These are phyloP conservation scores for Populus davidiana DNA, from an alignment of 345 rosid species.

Conservation along the genomic window DNA sequence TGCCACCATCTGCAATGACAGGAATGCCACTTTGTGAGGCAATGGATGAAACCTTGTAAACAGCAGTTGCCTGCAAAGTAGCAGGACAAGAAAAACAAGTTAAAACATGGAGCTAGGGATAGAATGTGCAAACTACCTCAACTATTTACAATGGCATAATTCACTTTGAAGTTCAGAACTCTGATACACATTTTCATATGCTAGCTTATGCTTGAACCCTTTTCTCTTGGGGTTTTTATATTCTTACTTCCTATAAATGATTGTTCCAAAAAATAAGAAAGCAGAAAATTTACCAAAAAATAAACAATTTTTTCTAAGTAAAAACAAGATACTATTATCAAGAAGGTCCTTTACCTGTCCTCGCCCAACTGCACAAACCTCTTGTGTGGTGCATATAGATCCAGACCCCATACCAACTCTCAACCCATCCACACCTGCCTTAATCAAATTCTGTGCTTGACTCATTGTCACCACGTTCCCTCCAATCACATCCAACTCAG, in stretches of 20 bases:
- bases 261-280: background rate
- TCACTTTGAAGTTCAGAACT: background rate
- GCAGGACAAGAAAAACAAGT: background rate
- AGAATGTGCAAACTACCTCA: background rate
- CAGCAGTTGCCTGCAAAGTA: constrained; percentile 79
- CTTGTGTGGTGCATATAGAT: constrained; percentile 92
- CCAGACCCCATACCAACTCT: constrained; percentile 98
- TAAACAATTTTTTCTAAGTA: background rate
- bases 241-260: background rate
- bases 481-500: constrained; percentile 77
- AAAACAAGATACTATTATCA: background rate
- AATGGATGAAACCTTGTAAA: constrained; percentile 78
- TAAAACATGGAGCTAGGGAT: background rate
- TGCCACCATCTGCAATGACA: constrained; percentile 95
- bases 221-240: background rate
- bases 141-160: background rate
- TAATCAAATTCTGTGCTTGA: constrained; percentile 84
- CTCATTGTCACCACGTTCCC: constrained; percentile 86
- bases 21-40: constrained; percentile 76
- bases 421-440: constrained; percentile 76
- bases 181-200: background rate
- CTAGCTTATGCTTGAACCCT: background rate
- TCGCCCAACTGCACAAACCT: constrained; percentile 93
- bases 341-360: constrained; percentile 62
- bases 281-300: background rate